Evolutionary conservation across 2,329 filamentous ascomycete species (phyloP).

Genomic region (Pyrenophora tritici-repentis): DNA sequence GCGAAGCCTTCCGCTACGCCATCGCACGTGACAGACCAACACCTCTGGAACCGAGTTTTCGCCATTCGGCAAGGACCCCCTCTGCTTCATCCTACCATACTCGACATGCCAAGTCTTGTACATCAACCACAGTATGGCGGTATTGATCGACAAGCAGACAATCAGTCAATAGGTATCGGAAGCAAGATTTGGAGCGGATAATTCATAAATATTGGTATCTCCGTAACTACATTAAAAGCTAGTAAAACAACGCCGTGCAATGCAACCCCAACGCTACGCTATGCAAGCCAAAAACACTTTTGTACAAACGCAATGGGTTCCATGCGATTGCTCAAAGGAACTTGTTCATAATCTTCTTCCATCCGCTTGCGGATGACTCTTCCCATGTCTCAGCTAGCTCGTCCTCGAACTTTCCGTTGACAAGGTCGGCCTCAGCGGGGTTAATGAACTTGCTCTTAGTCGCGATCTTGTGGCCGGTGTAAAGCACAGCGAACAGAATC

Average conservation of each 20-base stretch:
- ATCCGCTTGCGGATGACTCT: slow-evolving; percentile 36
- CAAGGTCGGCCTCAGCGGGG: slow-evolving; percentile 50
- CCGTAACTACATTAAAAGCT: slow-evolving; percentile 7
- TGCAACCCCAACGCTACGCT: slow-evolving; percentile 26
- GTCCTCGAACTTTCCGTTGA: slow-evolving; percentile 47
- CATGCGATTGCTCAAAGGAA: slow-evolving; percentile 21
- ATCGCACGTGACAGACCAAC: no score
- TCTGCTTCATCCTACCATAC: no score
- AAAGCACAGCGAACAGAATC: slow-evolving; percentile 55
- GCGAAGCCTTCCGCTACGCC: no score
- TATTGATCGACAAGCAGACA: background rate
- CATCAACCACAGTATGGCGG: background rate
- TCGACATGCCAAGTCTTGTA: background rate
- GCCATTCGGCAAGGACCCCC: no score
- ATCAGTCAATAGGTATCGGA: background rate
- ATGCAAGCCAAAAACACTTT: slow-evolving; percentile 24
- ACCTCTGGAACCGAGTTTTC: background rate
- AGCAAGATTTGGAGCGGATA: background rate
- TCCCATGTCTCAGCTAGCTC: slow-evolving; percentile 41
- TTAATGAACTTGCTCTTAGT: slow-evolving; percentile 48
- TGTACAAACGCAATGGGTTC: slow-evolving; percentile 2
- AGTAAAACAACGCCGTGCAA: slow-evolving; percentile 25
- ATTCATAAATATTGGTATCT: slow-evolving; percentile 24
- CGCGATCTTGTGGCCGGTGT: slow-evolving; percentile 62
- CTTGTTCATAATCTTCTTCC: slow-evolving; percentile 39